These are phyloP conservation scores for Mortierella polycephala DNA, from an alignment of 371 early-diverging fungal genomes.

Conservation along the genomic window DNA sequence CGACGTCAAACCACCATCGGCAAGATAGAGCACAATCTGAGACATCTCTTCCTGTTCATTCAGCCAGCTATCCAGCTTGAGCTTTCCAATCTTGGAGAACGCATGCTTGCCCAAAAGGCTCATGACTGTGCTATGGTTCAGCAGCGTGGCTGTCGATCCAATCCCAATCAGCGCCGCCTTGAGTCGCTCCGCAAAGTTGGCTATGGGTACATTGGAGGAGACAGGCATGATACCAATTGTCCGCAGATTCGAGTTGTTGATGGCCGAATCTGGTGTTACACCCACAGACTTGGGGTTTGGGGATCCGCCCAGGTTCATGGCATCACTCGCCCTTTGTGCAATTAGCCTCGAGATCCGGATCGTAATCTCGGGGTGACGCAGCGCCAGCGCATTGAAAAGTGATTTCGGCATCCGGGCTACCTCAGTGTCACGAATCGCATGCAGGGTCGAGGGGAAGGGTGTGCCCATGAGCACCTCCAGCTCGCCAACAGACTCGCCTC, in stretches of 20 bases:
- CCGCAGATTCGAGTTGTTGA: constrained; percentile 89
- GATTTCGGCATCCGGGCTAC: constrained; percentile 95
- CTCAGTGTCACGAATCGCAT: constrained; percentile 97
- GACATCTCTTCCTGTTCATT: constrained; percentile 93
- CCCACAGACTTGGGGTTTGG: constrained; percentile 24
- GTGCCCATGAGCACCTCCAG: constrained; percentile 89
- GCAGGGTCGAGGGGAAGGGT: constrained; percentile 87
- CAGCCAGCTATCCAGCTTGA: constrained; percentile 92
- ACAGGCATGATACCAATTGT: constrained; percentile 95
- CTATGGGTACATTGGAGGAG: constrained; percentile 81
- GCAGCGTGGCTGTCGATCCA: constrained; percentile 77
- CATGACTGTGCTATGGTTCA: constrained; percentile 85
- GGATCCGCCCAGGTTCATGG: constrained; percentile 17
- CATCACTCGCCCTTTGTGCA: constrained; percentile 76
- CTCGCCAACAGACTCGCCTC: constrained; percentile 94
- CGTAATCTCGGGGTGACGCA: constrained; percentile 91
- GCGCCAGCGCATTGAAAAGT: constrained; percentile 90
- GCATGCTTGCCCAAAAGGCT: constrained; percentile 91
- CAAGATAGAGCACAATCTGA: constrained; percentile 91
- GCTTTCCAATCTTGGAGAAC: constrained; percentile 88
- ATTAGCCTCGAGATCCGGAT: constrained; percentile 92
- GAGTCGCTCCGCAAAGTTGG: constrained; percentile 88
- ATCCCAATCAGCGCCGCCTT: constrained; percentile 79
- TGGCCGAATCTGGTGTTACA: constrained; percentile 36
- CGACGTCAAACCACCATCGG: constrained; percentile 90